These are phyloP conservation scores for Diaporthe sp. DNA, from an alignment of 2,329 filamentous ascomycete genomes.

Conservation along the genomic window DNA sequence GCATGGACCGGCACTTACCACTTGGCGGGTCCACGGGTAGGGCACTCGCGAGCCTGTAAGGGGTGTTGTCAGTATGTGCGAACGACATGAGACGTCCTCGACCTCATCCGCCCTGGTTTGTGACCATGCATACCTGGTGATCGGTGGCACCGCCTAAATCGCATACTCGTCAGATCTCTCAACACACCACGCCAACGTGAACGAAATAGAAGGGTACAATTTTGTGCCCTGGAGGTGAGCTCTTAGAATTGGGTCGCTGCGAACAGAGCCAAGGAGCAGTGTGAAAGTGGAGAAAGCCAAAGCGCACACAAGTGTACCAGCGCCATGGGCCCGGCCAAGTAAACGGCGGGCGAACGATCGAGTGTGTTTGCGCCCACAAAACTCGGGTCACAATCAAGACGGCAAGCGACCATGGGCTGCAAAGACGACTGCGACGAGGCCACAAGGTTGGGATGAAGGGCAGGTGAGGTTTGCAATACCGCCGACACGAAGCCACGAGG, in stretches of 20 bases:
- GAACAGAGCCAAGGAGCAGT: conserved; percentile 10
- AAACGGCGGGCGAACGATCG: not conserved
- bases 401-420: not conserved
- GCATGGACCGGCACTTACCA: conserved; percentile 68
- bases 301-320: conserved; percentile 10
- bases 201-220: conserved; percentile 34
- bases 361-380: not conserved
- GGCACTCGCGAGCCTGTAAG: conserved; percentile 83
- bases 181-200: conserved; percentile 38
- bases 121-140: conserved; percentile 74
- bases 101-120: conserved; percentile 41
- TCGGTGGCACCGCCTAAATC: conserved; percentile 76
- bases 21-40: conserved; percentile 84
- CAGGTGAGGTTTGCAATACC: not conserved
- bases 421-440: not conserved
- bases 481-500: conserved; percentile 8
- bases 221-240: conserved; percentile 35
- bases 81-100: conserved; percentile 40
- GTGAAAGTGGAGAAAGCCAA: not conserved
- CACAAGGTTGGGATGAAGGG: not conserved
- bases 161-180: conserved; percentile 48
- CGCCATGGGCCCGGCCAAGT: not conserved
- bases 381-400: not conserved
- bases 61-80: conserved; percentile 45
- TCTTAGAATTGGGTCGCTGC: conserved; percentile 40